A percentile compares a stretch with the other conserved stretches of the same genome.
phyloP scores from a whole-genome alignment of 192 early-diverging fungal genomes.

The Kickxella alabastrina region DNA sequence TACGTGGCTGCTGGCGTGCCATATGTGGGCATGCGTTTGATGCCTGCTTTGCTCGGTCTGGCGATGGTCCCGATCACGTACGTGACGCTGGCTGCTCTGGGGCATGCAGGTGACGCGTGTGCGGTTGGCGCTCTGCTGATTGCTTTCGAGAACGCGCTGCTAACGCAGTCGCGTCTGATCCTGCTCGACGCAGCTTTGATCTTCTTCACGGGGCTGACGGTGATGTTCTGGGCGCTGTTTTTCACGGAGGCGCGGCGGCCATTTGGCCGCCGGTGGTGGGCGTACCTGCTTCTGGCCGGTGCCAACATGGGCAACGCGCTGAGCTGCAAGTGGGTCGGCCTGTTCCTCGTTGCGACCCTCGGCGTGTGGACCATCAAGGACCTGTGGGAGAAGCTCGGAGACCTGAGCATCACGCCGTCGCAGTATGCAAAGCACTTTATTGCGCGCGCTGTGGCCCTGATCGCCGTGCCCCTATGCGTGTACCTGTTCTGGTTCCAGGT shows the following conservation, averaged over 20 bases:
- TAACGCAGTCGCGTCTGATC: constrained; percentile 84
- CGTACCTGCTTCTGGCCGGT: constrained; percentile 84
- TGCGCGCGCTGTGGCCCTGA: constrained; percentile 74
- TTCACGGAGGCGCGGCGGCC: constrained; percentile 70
- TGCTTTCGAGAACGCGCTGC: constrained; percentile 62
- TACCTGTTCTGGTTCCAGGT: constrained; percentile 80
- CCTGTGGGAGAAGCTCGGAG: constrained; percentile 84
- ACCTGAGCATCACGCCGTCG: constrained; percentile 56
- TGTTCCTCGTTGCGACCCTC: constrained; percentile 86
- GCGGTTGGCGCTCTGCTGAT: constrained; percentile 78
- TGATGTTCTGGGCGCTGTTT: constrained; percentile 69
- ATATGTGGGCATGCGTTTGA: constrained; percentile 85
- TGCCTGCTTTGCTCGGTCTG: constrained; percentile 85
- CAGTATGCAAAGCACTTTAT: constrained; percentile 78
- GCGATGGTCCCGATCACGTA: constrained; percentile 87
- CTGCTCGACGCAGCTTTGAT: constrained; percentile 94
- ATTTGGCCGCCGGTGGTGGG: constrained; percentile 85
- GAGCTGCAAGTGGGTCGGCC: constrained; percentile 97
- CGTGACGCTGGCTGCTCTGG: constrained; percentile 72
- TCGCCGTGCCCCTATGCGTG: constrained; percentile 74
- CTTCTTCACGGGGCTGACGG: constrained; percentile 72
- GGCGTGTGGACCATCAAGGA: constrained; percentile 92
- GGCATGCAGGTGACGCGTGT: constrained; percentile 62
- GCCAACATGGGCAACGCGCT: constrained; percentile 77
- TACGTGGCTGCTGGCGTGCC: constrained; percentile 70